Evolutionary conservation across 1,284 basidiomycete species (phyloP).

Genomic region (Volvariella surrecta): DNA sequence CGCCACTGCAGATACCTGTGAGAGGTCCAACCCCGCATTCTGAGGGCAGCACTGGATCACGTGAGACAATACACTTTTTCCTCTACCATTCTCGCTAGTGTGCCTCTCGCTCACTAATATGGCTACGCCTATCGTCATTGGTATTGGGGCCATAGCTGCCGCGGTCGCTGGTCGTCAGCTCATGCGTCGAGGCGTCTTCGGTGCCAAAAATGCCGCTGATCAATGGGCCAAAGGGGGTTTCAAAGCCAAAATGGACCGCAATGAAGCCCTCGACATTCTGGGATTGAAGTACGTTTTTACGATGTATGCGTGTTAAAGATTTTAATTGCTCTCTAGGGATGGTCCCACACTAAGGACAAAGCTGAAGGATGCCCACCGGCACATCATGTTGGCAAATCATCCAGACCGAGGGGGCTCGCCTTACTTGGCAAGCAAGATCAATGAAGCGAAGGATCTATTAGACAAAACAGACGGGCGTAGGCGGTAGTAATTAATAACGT

Average conservation of each 20-base stretch:
- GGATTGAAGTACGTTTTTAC: conserved; percentile 79
- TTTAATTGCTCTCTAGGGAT: conserved; percentile 44
- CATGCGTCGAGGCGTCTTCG: conserved; percentile 46
- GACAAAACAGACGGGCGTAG: conserved; percentile 56
- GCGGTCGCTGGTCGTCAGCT: conserved; percentile 72
- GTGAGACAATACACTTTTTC: too few relatives aligned
- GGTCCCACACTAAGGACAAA: conserved; percentile 58
- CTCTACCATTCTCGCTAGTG: background rate
- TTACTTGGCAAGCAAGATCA: conserved; percentile 96
- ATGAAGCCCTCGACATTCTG: conserved; percentile 86
- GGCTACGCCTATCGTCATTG: conserved; percentile 71
- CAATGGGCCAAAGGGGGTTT: conserved; percentile 95
- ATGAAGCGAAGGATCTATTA: conserved; percentile 83
- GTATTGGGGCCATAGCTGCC: conserved; percentile 74
- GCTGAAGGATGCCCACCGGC: conserved; percentile 86
- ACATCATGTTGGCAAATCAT: conserved; percentile 93
- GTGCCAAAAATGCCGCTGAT: conserved; percentile 58
- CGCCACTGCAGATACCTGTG: too few relatives aligned
- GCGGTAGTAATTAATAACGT: conserved; percentile 12
- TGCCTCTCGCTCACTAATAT: conserved; percentile 23
- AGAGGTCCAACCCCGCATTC: too few relatives aligned
- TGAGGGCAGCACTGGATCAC: too few relatives aligned
- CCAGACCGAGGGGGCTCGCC: conserved; percentile 95
- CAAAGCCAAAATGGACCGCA: conserved; percentile 92
- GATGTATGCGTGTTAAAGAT: conserved; percentile 10